These are phyloP conservation scores for Microdochium trichocladiopsis DNA, from an alignment of 2,329 filamentous ascomycete genomes.

Conservation along the genomic window DNA sequence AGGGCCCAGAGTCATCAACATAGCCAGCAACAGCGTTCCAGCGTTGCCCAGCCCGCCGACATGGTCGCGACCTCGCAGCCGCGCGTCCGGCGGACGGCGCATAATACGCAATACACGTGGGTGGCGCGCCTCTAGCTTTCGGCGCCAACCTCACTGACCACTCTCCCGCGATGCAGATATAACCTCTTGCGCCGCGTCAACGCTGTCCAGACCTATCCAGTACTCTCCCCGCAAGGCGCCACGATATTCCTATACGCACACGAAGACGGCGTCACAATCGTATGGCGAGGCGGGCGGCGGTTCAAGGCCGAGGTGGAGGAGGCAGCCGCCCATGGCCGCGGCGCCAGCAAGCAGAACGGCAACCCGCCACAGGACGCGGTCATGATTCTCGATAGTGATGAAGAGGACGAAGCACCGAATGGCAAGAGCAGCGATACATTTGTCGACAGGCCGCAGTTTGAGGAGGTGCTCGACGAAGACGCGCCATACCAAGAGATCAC, in stretches of 20 bases:
- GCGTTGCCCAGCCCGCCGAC: too few relatives aligned
- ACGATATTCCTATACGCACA: constrained; percentile 57
- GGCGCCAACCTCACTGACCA: neutral
- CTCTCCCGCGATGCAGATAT: constrained; percentile 35
- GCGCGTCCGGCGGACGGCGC: constrained; percentile 25
- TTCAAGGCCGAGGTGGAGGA: constrained; percentile 36
- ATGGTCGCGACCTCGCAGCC: constrained; percentile 19
- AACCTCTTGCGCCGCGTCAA: constrained; percentile 51
- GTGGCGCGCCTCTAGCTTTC: constrained; percentile 3
- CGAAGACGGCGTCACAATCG: constrained; percentile 52
- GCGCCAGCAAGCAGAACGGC: constrained; percentile 44
- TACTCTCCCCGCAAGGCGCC: constrained; percentile 56
- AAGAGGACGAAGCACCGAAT: constrained; percentile 35
- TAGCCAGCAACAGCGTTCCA: neutral
- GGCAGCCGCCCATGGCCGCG: constrained; percentile 7
- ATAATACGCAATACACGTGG: constrained; percentile 28
- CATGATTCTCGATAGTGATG: constrained; percentile 59
- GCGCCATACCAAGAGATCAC: constrained; percentile 46
- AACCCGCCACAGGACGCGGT: constrained; percentile 38
- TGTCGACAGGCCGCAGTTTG: constrained; percentile 52
- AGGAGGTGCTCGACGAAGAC: constrained; percentile 40
- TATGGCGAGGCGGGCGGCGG: constrained; percentile 56
- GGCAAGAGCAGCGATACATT: constrained; percentile 22
- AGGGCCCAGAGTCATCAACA: neutral
- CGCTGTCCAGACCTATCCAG: constrained; percentile 53